Conservation (phyloP, 2,329 filamentous ascomycete genomes). For the Epicoccum nigrum region DNA sequence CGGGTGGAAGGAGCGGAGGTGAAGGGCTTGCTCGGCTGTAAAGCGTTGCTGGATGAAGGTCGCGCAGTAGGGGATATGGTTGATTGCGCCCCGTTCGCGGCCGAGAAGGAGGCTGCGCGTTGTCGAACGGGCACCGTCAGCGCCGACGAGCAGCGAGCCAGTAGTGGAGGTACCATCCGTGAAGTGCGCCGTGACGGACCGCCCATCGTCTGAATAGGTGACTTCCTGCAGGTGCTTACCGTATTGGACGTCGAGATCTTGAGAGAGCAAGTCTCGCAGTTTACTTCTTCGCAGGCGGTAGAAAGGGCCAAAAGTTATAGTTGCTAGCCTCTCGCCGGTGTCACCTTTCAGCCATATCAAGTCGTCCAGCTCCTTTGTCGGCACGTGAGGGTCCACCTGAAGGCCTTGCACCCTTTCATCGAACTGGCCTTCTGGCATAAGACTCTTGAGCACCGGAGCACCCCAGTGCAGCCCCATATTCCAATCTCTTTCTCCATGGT, state of each 20-base stretch:
- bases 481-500: constrained; percentile 62
- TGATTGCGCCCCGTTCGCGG: constrained; percentile 36
- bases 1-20: constrained; percentile 53
- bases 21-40: constrained; percentile 51
- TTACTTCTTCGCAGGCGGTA: constrained; percentile 46
- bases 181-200: constrained; percentile 45
- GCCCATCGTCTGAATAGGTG: constrained; percentile 38
- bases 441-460: constrained; percentile 57
- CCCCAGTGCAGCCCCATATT: constrained; percentile 70
- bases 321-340: constrained; percentile 45
- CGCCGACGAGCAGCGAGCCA: constrained; percentile 45
- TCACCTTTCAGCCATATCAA: constrained; percentile 43
- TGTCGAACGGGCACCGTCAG: constrained; percentile 45
- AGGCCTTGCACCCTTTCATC: constrained; percentile 55
- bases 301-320: constrained; percentile 43
- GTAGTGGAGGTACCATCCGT: constrained; percentile 38
- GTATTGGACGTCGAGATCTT: constrained; percentile 42
- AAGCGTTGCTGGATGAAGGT: constrained; percentile 55
- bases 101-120: constrained; percentile 40
- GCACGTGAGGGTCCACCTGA: constrained; percentile 59
- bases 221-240: constrained; percentile 49
- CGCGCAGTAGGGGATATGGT: constrained; percentile 52
- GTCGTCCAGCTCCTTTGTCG: constrained; percentile 43
- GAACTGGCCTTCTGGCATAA: constrained; percentile 61
- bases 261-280: constrained; percentile 39